A percentile compares a stretch with the other conserved stretches of the same genome.
Evolutionary conservation across 768 basidiomycete species (phyloP).

Genomic region (Mycena sanguinolenta): DNA sequence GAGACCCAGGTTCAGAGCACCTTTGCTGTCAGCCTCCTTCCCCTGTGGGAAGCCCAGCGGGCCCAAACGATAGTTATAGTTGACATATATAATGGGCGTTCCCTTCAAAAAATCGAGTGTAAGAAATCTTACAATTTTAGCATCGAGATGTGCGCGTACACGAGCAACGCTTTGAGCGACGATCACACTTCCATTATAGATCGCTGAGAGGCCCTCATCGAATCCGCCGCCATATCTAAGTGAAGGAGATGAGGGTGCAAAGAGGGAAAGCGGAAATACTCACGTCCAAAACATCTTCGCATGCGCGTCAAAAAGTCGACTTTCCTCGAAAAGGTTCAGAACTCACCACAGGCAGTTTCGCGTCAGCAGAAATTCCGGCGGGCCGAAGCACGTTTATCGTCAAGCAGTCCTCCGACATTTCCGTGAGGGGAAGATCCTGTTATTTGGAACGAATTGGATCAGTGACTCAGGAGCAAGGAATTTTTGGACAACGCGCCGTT

Average conservation of each 20-base stretch:
- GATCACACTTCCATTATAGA: constrained; percentile 44
- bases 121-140: neutral
- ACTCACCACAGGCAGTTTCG: constrained; percentile 49
- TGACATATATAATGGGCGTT: constrained; percentile 61
- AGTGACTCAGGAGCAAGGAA: neutral
- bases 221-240: constrained; percentile 43
- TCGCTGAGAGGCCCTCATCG: constrained; percentile 33
- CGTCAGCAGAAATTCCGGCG: constrained; percentile 44
- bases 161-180: constrained; percentile 43
- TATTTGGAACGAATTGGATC: neutral
- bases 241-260: neutral
- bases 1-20: constrained; percentile 55
- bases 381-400: constrained; percentile 73
- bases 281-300: constrained; percentile 36
- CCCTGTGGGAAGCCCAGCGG: constrained; percentile 62
- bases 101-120: constrained; percentile 29
- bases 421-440: constrained; percentile 39
- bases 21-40: constrained; percentile 49
- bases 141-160: constrained; percentile 31
- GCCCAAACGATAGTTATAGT: constrained; percentile 63
- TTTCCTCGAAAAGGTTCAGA: too few species aligned
- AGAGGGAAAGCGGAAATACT: neutral
- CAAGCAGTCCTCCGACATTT: constrained; percentile 70
- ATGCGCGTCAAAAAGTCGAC: neutral
- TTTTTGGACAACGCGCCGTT: constrained; percentile 42